Conservation (phyloP, 257 asterid species). For the Solanum arcanum region DNA sequence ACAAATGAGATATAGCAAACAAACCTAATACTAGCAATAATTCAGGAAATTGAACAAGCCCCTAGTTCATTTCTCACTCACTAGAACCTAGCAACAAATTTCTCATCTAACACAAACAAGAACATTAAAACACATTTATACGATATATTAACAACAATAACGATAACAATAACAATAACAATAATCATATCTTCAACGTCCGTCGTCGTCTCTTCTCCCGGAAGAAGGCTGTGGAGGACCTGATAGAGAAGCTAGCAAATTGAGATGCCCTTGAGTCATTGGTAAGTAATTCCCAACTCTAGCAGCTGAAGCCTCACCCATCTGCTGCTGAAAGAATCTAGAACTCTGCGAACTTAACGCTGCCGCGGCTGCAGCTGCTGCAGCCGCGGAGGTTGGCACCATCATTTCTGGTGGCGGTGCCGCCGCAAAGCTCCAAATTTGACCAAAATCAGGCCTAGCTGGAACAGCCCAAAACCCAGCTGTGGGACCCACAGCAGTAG, state of each 20-base stretch:
- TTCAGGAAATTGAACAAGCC: background rate
- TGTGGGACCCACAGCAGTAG: constrained; percentile 27
- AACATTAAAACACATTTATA: background rate
- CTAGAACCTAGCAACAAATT: constrained; percentile 3
- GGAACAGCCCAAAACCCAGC: constrained; percentile 90
- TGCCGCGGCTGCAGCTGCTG: constrained; percentile 7
- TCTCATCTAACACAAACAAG: background rate
- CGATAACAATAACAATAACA: background rate
- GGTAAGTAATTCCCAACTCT: constrained; percentile 93
- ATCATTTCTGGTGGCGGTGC: constrained; percentile 51
- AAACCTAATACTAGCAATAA: background rate
- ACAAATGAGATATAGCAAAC: background rate
- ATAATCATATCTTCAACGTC: constrained; percentile 29
- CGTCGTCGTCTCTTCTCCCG: constrained; percentile 61
- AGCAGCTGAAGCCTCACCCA: constrained; percentile 95
- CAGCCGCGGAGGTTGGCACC: constrained; percentile 21
- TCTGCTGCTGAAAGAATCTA: constrained; percentile 71
- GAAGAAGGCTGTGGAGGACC: constrained; percentile 51
- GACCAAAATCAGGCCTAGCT: constrained; percentile 72
- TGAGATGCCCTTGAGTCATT: constrained; percentile 86
- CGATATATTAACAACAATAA: background rate
- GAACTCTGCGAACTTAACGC: constrained; percentile 32
- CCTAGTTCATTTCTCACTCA: constrained; percentile 5
- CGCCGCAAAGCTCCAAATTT: constrained; percentile 89
- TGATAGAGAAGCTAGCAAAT: constrained; percentile 83